Percentiles rank a stretch among this genome's conserved stretches.
phyloP scores from a whole-genome alignment of 139 green algal species.

The Micractinium conductrix region DNA sequence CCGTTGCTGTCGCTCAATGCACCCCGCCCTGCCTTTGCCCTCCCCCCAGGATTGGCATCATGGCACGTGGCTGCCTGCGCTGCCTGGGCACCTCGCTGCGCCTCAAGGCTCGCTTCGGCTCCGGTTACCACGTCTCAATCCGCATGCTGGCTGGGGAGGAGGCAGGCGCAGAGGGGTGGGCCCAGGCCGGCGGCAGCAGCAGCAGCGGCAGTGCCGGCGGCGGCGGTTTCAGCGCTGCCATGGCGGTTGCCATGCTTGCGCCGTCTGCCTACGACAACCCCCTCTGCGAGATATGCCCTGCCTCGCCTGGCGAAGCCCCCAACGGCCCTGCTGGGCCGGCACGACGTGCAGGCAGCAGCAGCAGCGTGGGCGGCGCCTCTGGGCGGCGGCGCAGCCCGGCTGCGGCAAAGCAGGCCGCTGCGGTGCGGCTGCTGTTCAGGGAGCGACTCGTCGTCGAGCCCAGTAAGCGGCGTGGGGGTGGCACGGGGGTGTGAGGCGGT shows the following conservation, averaged over 20 bases:
- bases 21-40: neutral
- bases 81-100: conserved; percentile 86
- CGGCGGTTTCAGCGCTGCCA: neutral
- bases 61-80: conserved; percentile 86
- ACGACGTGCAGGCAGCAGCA: neutral
- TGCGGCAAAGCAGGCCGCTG: conserved; percentile 1
- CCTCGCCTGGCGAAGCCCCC: too few species aligned
- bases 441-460: conserved; percentile 42
- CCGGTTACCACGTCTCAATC: conserved; percentile 75
- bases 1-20: neutral
- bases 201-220: neutral
- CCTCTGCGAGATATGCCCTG: neutral
- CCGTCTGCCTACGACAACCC: neutral
- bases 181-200: neutral
- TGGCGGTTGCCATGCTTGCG: neutral
- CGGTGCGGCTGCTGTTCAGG: conserved; percentile 13
- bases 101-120: conserved; percentile 92
- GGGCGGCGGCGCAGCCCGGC: conserved; percentile 3
- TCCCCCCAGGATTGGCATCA: conserved; percentile 82
- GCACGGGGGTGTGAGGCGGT: too few species aligned
- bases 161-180: too few species aligned
- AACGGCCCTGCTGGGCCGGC: too few species aligned
- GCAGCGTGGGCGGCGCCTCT: neutral
- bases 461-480: neutral
- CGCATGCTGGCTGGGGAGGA: conserved; percentile 30